Conservation (phyloP, 257 asterid genomes). For the Orobanche coerulescens region DNA sequence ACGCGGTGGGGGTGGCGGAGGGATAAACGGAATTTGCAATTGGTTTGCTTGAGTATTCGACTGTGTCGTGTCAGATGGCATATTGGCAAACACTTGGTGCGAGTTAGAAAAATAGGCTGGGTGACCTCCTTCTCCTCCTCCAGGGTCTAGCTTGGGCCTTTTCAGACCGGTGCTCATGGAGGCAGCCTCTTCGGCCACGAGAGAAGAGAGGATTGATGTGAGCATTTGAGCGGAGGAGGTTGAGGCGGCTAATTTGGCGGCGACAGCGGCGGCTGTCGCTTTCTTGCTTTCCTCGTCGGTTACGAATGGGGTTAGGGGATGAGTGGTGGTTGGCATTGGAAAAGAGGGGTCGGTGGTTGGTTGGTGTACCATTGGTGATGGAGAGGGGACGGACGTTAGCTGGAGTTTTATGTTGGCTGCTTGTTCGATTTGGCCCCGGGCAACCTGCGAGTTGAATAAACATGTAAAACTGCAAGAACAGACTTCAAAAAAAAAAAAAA, state of each 20-base stretch:
- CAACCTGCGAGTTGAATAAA: slow-evolving; percentile 45
- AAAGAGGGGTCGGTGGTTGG: slow-evolving; percentile 11
- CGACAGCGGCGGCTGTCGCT: slow-evolving; percentile 87
- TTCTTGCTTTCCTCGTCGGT: slow-evolving; percentile 70
- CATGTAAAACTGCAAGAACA: too few relatives aligned
- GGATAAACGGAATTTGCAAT: slow-evolving; percentile 32
- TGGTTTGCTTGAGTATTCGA: slow-evolving; percentile 37
- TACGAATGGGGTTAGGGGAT: slow-evolving; percentile 30
- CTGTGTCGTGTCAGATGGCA: slow-evolving; percentile 35
- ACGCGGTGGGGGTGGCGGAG: slow-evolving; percentile 40
- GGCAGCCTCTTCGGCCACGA: slow-evolving; percentile 91
- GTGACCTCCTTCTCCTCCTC: neutral
- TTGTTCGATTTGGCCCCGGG: slow-evolving; percentile 49
- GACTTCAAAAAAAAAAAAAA: too few relatives aligned
- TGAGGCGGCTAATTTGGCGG: slow-evolving; percentile 84
- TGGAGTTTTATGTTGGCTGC: slow-evolving; percentile 39
- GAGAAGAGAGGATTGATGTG: slow-evolving; percentile 74
- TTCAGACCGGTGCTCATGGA: slow-evolving; percentile 62
- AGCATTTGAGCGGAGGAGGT: slow-evolving; percentile 94
- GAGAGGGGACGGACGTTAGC: slow-evolving; percentile 35
- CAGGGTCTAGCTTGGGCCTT: slow-evolving; percentile 52
- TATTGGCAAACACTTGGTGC: slow-evolving; percentile 36
- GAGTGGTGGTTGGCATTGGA: slow-evolving; percentile 32
- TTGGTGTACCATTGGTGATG: slow-evolving; percentile 24
- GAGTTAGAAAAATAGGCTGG: slow-evolving; percentile 35